These are phyloP conservation scores for Arabidopsis suecica DNA, from an alignment of 345 rosid genomes.

Conservation along the genomic window DNA sequence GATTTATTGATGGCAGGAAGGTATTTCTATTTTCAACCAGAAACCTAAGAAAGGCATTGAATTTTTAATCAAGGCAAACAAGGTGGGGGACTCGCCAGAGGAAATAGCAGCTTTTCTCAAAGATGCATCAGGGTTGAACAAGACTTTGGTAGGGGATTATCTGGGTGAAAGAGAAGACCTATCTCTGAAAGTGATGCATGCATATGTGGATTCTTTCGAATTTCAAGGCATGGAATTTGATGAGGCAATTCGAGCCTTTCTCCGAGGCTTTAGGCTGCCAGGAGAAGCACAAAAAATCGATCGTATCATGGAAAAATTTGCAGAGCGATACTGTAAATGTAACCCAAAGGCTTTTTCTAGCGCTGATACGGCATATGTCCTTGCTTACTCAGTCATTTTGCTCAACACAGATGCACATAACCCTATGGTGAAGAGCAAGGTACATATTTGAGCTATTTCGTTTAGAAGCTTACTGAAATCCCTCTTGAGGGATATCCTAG, in stretches of 20 bases:
- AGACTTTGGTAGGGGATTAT: conserved; percentile 93
- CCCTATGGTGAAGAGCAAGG: conserved; percentile 98
- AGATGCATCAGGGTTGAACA: conserved; percentile 88
- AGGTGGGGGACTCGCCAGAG: conserved; percentile 91
- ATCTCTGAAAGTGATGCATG: conserved; percentile 96
- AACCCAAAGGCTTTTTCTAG: conserved; percentile 91
- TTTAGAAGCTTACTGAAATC: conserved; percentile 4
- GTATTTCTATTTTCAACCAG: conserved; percentile 96
- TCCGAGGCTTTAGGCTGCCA: conserved; percentile 94
- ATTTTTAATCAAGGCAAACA: conserved; percentile 92
- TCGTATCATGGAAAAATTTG: conserved; percentile 98
- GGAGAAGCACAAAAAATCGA: conserved; percentile 99
- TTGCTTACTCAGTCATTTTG: conserved; percentile 96
- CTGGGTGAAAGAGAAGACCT: conserved; percentile 98
- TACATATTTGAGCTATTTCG: conserved; percentile 42
- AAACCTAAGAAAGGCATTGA: conserved; percentile 98
- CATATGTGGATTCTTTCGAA: conserved; percentile 94
- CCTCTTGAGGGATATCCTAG: conserved; percentile 26
- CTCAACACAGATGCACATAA: conserved; percentile 99
- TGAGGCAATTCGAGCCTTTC: conserved; percentile 87
- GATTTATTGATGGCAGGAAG: conserved; percentile 88
- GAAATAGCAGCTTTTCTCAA: conserved; percentile 93
- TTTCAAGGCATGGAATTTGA: conserved; percentile 92
- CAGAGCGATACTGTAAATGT: conserved; percentile 97
- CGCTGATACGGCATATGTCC: conserved; percentile 98